Conservation (phyloP, 1,139 yeast species). For the Yamadazyma jaroonii region DNA sequence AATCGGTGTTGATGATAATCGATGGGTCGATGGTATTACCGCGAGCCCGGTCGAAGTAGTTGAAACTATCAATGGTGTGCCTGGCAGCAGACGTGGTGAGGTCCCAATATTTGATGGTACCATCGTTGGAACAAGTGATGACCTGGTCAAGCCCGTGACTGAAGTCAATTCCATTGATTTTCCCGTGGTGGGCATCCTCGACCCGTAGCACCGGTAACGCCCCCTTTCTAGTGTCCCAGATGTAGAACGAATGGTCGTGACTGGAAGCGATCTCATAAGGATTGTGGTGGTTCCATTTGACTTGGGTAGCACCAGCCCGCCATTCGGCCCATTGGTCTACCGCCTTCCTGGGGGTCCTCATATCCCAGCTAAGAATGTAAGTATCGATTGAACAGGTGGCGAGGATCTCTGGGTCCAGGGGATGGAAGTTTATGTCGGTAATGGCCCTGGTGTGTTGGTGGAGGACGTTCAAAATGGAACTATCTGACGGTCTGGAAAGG, state of each 20-base stretch:
- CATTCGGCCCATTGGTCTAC: conserved; percentile 83
- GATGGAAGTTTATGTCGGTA: conserved; percentile 92
- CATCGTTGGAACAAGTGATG: conserved; percentile 83
- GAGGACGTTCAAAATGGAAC: conserved; percentile 80
- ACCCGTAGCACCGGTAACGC: conserved; percentile 69
- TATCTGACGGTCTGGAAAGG: conserved; percentile 66
- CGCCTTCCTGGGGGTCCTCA: conserved; percentile 73
- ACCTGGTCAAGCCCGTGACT: conserved; percentile 57
- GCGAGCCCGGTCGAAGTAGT: conserved; percentile 22
- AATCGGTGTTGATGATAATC: conserved; percentile 65
- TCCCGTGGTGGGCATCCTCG: conserved; percentile 67
- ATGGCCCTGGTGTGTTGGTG: conserved; percentile 93
- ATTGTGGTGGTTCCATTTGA: conserved; percentile 84
- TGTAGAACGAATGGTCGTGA: conserved; percentile 73
- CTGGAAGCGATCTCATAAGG: conserved; percentile 78
- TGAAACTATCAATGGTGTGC: conserved; percentile 16
- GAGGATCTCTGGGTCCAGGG: conserved; percentile 78
- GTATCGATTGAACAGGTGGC: conserved; percentile 96
- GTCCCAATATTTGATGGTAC: conserved; percentile 87
- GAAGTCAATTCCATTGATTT: conserved; percentile 88
- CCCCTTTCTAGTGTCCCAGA: conserved; percentile 90
- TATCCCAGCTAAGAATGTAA: conserved; percentile 85
- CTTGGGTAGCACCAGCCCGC: conserved; percentile 93
- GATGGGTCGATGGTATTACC: conserved; percentile 36
- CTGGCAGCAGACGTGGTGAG: conserved; percentile 31